Conservation (phyloP, 768 basidiomycete species). For the Pleurotus salmoneostramineus region DNA sequence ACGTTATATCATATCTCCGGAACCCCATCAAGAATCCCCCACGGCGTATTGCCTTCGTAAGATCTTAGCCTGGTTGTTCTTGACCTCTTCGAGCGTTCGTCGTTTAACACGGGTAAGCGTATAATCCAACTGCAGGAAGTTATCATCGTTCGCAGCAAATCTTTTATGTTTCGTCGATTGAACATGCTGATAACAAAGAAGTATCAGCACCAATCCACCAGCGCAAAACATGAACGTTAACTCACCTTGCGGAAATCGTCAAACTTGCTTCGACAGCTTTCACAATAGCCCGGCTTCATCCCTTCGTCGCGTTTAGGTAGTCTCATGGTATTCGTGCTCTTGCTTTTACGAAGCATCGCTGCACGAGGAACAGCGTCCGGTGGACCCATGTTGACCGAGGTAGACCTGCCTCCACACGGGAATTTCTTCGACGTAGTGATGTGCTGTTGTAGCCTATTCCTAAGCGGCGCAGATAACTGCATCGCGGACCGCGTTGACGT, state of each 20-base stretch:
- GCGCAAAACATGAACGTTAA: constrained; percentile 11
- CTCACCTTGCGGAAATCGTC: constrained; percentile 80
- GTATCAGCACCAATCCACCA: neutral
- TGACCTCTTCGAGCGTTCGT: constrained; percentile 30
- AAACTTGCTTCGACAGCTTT: constrained; percentile 91
- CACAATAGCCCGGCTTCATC: constrained; percentile 94
- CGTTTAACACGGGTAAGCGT: constrained; percentile 63
- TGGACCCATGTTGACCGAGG: constrained; percentile 53
- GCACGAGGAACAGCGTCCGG: constrained; percentile 52
- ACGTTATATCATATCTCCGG: neutral
- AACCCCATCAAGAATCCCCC: neutral
- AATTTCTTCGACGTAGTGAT: constrained; percentile 64
- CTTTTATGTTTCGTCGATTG: constrained; percentile 69
- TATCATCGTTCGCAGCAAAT: constrained; percentile 72
- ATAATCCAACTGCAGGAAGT: constrained; percentile 77
- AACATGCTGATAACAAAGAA: constrained; percentile 54
- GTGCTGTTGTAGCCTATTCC: constrained; percentile 56
- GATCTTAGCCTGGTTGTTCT: constrained; percentile 19
- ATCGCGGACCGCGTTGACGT: constrained; percentile 38
- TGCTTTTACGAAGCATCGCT: constrained; percentile 60
- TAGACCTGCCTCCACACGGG: constrained; percentile 17
- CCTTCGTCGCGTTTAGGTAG: constrained; percentile 80
- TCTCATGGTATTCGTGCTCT: constrained; percentile 75
- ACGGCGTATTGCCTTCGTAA: neutral
- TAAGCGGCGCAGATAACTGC: constrained; percentile 50